Evolutionary conservation across 495 filamentous ascomycete genomes (phyloP).

Genomic region (Penicillium paradoxum): DNA sequence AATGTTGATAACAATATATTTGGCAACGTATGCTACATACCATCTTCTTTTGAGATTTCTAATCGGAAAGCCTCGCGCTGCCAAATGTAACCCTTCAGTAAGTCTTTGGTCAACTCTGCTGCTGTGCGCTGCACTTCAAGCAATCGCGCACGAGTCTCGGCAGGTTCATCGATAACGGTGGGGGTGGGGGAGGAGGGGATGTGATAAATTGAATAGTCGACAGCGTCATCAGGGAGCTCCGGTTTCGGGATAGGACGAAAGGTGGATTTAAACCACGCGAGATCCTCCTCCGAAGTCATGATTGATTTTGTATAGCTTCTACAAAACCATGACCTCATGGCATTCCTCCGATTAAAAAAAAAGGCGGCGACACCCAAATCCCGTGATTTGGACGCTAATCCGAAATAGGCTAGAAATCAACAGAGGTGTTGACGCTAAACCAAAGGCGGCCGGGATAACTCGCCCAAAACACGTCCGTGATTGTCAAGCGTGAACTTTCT

Average conservation of each 20-base stretch:
- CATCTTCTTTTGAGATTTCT: conserved; percentile 55
- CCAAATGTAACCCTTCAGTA: conserved; percentile 88
- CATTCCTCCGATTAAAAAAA: conserved; percentile 19
- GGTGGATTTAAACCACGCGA: conserved; percentile 48
- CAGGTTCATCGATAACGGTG: conserved; percentile 42
- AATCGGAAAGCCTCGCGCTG: conserved; percentile 76
- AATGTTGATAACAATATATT: neutral
- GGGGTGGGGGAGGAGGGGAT: conserved; percentile 45
- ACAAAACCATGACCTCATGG: conserved; percentile 36
- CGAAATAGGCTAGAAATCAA: conserved; percentile 41
- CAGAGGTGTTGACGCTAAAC: conserved; percentile 28
- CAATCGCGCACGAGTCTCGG: conserved; percentile 55
- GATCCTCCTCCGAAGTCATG: conserved; percentile 46
- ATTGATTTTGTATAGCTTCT: conserved; percentile 5
- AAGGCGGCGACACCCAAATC: conserved; percentile 27
- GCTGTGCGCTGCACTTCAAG: conserved; percentile 67
- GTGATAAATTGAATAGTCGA: conserved; percentile 79
- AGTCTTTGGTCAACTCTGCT: conserved; percentile 52
- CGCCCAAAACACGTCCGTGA: conserved; percentile 39
- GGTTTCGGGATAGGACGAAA: conserved; percentile 59
- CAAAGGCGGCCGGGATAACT: conserved; percentile 9
- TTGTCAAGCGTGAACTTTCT: neutral
- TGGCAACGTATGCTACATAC: conserved; percentile 27
- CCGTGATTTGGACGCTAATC: conserved; percentile 28
- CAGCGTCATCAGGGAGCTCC: conserved; percentile 73